Conservation (phyloP, 768 basidiomycete genomes). For the Boletus pseudopeckii region DNA sequence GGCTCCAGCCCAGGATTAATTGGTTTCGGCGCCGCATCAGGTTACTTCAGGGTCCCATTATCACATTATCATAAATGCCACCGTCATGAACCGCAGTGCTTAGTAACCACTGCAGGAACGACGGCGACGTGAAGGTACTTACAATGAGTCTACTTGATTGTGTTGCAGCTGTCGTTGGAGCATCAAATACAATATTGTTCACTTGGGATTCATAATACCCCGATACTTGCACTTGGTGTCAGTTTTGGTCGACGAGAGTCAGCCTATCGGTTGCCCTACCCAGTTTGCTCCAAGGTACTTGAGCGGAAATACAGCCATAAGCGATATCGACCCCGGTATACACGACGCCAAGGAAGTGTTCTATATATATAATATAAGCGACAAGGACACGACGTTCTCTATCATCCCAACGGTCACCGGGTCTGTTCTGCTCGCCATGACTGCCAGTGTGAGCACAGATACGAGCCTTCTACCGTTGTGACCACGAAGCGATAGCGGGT, state of each 20-base stretch:
- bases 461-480: background rate
- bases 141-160: background rate
- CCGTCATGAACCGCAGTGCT: background rate
- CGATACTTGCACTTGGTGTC: background rate
- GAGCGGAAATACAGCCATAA: slow-evolving; percentile 23
- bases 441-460: background rate
- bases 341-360: background rate
- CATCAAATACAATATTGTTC: background rate
- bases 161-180: background rate
- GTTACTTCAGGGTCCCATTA: slow-evolving; percentile 15
- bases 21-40: slow-evolving; percentile 4
- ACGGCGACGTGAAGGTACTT: background rate
- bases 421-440: background rate
- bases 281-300: slow-evolving; percentile 11
- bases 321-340: slow-evolving; percentile 3
- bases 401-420: background rate
- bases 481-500: background rate
- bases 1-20: background rate
- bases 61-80: slow-evolving; percentile 1
- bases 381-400: too few species aligned
- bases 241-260: background rate
- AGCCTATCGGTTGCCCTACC: too few species aligned
- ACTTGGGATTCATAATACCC: background rate
- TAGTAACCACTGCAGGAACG: background rate
- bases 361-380: background rate